phyloP scores from a whole-genome alignment of 164 flowering plant genomes.

The Vitis cinerea region DNA sequence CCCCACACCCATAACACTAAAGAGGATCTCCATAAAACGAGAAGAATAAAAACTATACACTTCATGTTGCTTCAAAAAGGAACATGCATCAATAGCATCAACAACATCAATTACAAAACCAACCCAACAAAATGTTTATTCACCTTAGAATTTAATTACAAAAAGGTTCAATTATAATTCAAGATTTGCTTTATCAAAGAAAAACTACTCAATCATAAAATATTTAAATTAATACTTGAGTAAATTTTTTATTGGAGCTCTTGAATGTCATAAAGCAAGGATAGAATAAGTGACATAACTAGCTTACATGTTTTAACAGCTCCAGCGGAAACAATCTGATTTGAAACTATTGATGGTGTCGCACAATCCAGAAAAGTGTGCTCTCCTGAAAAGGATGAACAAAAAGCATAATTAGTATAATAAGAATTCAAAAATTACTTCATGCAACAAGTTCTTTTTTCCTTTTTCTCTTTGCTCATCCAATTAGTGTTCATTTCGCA shows the following conservation, averaged over 20 bases:
- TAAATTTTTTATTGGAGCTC: too few species aligned
- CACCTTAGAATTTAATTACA: neutral
- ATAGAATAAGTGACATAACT: neutral
- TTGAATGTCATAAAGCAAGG: neutral
- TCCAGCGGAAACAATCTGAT: constrained; percentile 67
- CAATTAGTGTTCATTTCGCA: too few species aligned
- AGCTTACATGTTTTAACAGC: constrained; percentile 72
- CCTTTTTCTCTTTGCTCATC: too few species aligned
- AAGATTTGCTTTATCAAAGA: too few species aligned
- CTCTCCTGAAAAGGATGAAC: constrained; percentile 57
- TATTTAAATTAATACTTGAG: too few species aligned
- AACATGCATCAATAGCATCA: neutral
- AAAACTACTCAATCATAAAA: too few species aligned
- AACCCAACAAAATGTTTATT: neutral
- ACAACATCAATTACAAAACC: neutral
- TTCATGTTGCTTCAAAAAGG: too few species aligned
- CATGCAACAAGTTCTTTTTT: neutral
- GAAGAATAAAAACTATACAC: too few species aligned
- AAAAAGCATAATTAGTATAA: neutral
- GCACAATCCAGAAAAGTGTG: constrained; percentile 71
- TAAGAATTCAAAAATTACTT: neutral
- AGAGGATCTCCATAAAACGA: too few species aligned
- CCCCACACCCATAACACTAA: too few species aligned
- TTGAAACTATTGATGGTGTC: constrained; percentile 56
- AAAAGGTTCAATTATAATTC: neutral